Evolutionary conservation across 2,329 filamentous ascomycete genomes (phyloP).

Genomic region (Penicillium nordicum): DNA sequence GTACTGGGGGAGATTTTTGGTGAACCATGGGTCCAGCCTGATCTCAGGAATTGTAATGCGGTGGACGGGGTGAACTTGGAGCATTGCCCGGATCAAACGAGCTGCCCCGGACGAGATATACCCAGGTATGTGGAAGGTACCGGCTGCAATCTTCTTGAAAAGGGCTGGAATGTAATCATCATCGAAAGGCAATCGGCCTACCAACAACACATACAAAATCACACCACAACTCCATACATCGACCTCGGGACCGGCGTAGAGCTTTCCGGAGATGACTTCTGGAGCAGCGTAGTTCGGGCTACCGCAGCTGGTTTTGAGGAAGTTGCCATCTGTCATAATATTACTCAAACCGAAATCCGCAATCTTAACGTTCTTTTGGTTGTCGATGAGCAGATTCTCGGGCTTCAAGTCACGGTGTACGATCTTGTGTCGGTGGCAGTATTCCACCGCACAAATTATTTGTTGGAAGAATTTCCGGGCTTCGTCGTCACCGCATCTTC

Average conservation of each 20-base stretch:
- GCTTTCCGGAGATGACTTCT: conserved; percentile 95
- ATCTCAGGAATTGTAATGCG: conserved; percentile 93
- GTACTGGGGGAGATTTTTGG: conserved; percentile 79
- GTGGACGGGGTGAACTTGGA: conserved; percentile 91
- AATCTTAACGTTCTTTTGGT: conserved; percentile 97
- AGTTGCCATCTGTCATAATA: conserved; percentile 99
- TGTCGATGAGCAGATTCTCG: conserved; percentile 92
- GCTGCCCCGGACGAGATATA: conserved; percentile 82
- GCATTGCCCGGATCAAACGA: conserved; percentile 79
- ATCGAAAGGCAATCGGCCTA: conserved; percentile 79
- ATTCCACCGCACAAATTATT: conserved; percentile 97
- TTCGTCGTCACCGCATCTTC: conserved; percentile 83
- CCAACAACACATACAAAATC: conserved; percentile 63
- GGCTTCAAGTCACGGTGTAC: conserved; percentile 97
- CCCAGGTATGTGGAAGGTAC: conserved; percentile 85
- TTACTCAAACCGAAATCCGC: conserved; percentile 98
- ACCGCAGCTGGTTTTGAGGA: conserved; percentile 96
- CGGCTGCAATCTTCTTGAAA: conserved; percentile 95
- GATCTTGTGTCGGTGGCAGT: conserved; percentile 98
- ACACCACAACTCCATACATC: conserved; percentile 76
- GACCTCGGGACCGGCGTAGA: conserved; percentile 95
- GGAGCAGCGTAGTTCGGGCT: conserved; percentile 98
- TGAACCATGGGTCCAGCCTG: conserved; percentile 89
- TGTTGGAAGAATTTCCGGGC: conserved; percentile 99
- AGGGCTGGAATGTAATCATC: conserved; percentile 97